Evolutionary conservation across 2,329 filamentous ascomycete species (phyloP).

Genomic region (Cercospora zeae-maydis): DNA sequence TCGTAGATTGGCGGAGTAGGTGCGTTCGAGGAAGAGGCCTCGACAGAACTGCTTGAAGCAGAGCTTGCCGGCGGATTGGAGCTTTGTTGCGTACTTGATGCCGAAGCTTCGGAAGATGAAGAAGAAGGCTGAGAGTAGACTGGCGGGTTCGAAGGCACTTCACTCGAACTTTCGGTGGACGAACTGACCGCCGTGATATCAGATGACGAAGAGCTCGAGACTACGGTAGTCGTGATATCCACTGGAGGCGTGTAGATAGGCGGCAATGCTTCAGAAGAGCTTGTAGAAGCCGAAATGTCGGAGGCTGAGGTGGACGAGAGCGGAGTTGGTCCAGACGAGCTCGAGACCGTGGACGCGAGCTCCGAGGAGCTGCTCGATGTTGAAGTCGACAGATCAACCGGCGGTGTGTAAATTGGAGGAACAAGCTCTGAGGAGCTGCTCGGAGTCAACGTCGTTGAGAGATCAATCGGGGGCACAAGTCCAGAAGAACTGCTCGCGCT

Average conservation of each 20-base stretch:
- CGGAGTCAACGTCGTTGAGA: background rate
- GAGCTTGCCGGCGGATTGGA: no score
- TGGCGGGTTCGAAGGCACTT: no score
- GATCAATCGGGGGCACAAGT: background rate
- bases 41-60: background rate
- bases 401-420: background rate
- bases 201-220: background rate
- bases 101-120: no score
- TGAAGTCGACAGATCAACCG: background rate
- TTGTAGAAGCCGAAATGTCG: background rate
- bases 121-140: no score
- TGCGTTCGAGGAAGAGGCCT: background rate
- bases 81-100: no score
- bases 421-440: background rate
- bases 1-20: background rate
- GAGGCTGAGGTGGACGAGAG: no score
- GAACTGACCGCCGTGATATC: no score
- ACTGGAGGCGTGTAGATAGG: background rate
- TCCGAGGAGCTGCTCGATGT: background rate
- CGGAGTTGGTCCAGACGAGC: background rate
- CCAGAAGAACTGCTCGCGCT: background rate
- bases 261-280: background rate
- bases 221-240: background rate
- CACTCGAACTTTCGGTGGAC: no score
- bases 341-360: background rate